A percentile compares a stretch with the other conserved stretches of the same genome.
Conservation (phyloP, 2,329 filamentous ascomycete species). For the Didymellaceae sp. region DNA sequence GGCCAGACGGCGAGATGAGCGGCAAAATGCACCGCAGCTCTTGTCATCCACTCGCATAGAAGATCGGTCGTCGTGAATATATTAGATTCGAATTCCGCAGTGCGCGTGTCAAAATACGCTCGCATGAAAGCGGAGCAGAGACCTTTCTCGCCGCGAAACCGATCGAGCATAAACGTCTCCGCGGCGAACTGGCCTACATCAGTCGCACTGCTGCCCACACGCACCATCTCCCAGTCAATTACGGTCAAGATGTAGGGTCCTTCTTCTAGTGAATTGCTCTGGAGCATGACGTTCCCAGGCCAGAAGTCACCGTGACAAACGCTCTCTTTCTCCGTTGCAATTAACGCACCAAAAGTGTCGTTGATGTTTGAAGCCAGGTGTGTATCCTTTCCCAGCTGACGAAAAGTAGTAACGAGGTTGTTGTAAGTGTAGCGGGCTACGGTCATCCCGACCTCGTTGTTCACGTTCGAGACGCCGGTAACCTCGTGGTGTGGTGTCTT, state of each 20-base stretch:
- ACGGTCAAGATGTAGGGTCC: conserved; percentile 31
- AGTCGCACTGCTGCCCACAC: conserved; percentile 44
- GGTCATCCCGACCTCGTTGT: conserved; percentile 32
- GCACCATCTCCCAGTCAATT: conserved; percentile 47
- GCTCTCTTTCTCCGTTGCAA: conserved; percentile 40
- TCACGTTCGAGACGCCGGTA: background rate
- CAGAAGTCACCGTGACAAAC: conserved; percentile 51
- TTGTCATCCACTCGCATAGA: conserved; percentile 25
- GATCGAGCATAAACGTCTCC: conserved; percentile 47
- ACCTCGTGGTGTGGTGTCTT: conserved; percentile 18
- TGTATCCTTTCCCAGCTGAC: background rate
- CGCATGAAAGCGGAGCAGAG: conserved; percentile 38
- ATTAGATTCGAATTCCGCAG: background rate
- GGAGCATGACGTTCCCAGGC: conserved; percentile 48
- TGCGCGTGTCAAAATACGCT: conserved; percentile 26
- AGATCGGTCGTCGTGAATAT: conserved; percentile 5
- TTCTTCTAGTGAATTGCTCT: background rate
- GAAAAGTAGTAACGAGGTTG: conserved; percentile 33
- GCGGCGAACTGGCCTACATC: conserved; percentile 50
- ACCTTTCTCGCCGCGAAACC: conserved; percentile 38
- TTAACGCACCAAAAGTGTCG: conserved; percentile 23
- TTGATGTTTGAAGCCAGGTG: conserved; percentile 30
- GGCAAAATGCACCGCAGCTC: conserved; percentile 45
- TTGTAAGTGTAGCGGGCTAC: conserved; percentile 43
- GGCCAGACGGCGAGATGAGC: conserved; percentile 48